Percentiles rank a stretch among this genome's conserved stretches.
These are phyloP conservation scores for Aspergillus indologenus DNA, from an alignment of 495 filamentous ascomycete genomes.

Conservation along the genomic window DNA sequence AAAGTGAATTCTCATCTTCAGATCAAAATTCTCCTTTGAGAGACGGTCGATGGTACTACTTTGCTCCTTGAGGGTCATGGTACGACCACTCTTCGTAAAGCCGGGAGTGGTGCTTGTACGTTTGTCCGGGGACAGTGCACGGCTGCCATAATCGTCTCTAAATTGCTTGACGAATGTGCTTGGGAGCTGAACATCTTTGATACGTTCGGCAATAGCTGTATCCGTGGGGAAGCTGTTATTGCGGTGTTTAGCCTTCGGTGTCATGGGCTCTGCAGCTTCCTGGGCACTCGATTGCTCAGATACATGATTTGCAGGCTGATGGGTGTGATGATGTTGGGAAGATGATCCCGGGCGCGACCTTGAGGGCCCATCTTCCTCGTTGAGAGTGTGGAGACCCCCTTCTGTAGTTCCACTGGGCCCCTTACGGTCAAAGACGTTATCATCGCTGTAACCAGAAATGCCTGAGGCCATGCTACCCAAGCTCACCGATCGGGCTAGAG, in stretches of 20 bases:
- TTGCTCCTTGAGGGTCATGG: slow-evolving; percentile 92
- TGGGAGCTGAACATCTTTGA: slow-evolving; percentile 84
- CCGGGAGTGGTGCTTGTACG: slow-evolving; percentile 49
- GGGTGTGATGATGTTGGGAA: slow-evolving; percentile 11
- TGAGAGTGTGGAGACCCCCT: slow-evolving; percentile 56
- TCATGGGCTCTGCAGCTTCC: slow-evolving; percentile 32
- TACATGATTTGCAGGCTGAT: slow-evolving; percentile 7
- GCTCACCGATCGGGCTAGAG: slow-evolving; percentile 76
- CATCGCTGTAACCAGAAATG: slow-evolving; percentile 72
- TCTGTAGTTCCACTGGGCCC: slow-evolving; percentile 40
- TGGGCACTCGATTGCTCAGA: slow-evolving; percentile 38
- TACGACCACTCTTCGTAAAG: slow-evolving; percentile 64
- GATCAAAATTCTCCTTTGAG: slow-evolving; percentile 90
- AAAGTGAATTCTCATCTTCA: slow-evolving; percentile 97
- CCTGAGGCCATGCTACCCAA: slow-evolving; percentile 95
- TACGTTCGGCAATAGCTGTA: slow-evolving; percentile 82
- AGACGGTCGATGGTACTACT: slow-evolving; percentile 93
- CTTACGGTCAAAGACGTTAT: slow-evolving; percentile 41
- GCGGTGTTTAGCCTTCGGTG: slow-evolving; percentile 48
- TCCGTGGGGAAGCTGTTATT: slow-evolving; percentile 67
- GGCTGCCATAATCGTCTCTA: slow-evolving; percentile 57
- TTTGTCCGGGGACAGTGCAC: slow-evolving; percentile 53
- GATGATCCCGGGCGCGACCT: slow-evolving; percentile 32
- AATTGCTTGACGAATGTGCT: slow-evolving; percentile 85
- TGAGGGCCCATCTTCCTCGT: slow-evolving; percentile 56